These are phyloP conservation scores for Xylaria sp. DNA, from an alignment of 2,329 filamentous ascomycete species.

Conservation along the genomic window DNA sequence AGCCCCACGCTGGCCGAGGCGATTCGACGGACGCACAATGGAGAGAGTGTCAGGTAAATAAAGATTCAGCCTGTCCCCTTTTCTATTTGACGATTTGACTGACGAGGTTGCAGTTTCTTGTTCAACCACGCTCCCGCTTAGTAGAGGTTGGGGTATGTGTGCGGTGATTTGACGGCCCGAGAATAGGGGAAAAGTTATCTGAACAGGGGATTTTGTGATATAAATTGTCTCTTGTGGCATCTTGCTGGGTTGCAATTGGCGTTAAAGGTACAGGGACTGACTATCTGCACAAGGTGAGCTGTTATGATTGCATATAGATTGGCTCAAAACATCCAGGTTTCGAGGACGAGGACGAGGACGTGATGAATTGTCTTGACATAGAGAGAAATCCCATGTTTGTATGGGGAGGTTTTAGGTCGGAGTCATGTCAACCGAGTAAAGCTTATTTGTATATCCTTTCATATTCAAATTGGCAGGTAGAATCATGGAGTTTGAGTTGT, in stretches of 20 bases:
- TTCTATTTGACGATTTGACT: slow-evolving; percentile 49
- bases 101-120: slow-evolving; percentile 45
- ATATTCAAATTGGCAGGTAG: slow-evolving; percentile 11
- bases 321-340: slow-evolving; percentile 10
- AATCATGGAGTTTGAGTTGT: slow-evolving; percentile 10
- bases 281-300: slow-evolving; percentile 13
- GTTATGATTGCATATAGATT: slow-evolving; percentile 35
- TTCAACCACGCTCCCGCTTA: slow-evolving; percentile 50
- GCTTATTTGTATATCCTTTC: slow-evolving; percentile 24
- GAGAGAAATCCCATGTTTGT: slow-evolving; percentile 14
- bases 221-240: slow-evolving; percentile 25
- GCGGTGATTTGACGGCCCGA: neutral
- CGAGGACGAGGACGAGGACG: slow-evolving; percentile 18
- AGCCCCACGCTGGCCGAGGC: slow-evolving; percentile 74
- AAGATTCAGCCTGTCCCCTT: neutral
- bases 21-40: slow-evolving; percentile 68
- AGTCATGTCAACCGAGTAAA: slow-evolving; percentile 13
- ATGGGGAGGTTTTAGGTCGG: slow-evolving; percentile 6
- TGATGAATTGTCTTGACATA: slow-evolving; percentile 20
- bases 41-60: slow-evolving; percentile 69
- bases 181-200: neutral
- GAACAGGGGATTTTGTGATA: slow-evolving; percentile 4
- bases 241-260: slow-evolving; percentile 28
- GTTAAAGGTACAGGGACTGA: slow-evolving; percentile 33
- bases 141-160: neutral